Evolutionary conservation across 2,329 filamentous ascomycete species (phyloP), one percentile per base, ranked within the genome.

Genomic region (Stagonosporopsis rhizophila): DNA sequence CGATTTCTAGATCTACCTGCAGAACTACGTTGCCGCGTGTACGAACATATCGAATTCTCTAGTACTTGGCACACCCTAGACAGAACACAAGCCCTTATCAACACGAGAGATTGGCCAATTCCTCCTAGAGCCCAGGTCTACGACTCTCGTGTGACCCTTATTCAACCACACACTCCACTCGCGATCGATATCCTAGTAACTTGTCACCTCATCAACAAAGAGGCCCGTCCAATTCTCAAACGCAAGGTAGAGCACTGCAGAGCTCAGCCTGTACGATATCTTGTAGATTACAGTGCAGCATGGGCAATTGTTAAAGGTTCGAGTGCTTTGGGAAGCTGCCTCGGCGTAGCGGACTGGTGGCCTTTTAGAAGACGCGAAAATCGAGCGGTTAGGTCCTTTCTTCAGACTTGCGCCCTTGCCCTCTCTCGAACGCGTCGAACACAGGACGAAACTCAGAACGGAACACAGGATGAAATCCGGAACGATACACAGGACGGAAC

Each of bases 261-360:
- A 28, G 7, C 14, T 15, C 51, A 56, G 45, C 60, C 51, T 37
- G 3, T 58, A 32, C 60, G 53, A 42, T 62, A 62, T 52, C 44
- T 62, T 34, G 51, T 58, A n/a, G 54, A 62, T 22, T 56, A 53
- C 27, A 56, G 53, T 47, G 56, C 42, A 50, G 56, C 59, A 35
- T 56, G 37, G 32, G 59, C 59, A 40, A 39, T 58, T 30, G 17
- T 62, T 34, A 15, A 1, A 32, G 2, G 15, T 44, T 20, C 2
- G 5, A 48, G 45, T 47, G 15, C 37, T 12, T 40, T 61, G 27
- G 34, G 28, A 40, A 35, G 41, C 53, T 59, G 50, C n/a, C 38
- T 55, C 17, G 49, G 59, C 28, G n/a, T 59, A 17, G 27, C 44
- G 28, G 38, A 42, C 22, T 30, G 22, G 23, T 4, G 14, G n/a